Evolutionary conservation across 73 alveolate genomes (phyloP).

Genomic region (Effrenium voratum): DNA sequence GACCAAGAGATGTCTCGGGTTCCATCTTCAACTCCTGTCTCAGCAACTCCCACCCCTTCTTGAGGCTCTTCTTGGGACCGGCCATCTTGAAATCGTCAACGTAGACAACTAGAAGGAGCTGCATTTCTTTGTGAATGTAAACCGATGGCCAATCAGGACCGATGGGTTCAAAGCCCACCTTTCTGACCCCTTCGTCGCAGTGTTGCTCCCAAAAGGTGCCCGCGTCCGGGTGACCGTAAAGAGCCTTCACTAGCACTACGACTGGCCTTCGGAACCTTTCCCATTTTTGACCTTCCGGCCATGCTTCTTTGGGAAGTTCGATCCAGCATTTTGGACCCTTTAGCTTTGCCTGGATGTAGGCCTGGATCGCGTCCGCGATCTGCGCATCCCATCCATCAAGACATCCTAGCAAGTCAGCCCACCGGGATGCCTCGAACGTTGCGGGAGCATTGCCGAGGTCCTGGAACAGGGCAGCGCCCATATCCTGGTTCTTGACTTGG

Average conservation of each 20-base stretch:
- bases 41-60: background rate
- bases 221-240: background rate
- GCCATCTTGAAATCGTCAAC: slow-evolving; percentile 18
- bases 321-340: too few species aligned
- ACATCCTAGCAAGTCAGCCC: too few species aligned
- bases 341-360: too few species aligned
- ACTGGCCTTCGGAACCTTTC: background rate
- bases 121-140: background rate
- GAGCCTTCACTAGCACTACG: background rate
- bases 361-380: too few species aligned
- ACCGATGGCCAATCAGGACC: background rate
- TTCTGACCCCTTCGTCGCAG: background rate
- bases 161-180: background rate
- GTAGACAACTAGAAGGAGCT: background rate
- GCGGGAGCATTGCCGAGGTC: background rate
- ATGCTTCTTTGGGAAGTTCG: background rate
- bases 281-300: background rate
- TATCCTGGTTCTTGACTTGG: too few species aligned
- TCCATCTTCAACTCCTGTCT: background rate
- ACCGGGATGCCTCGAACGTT: background rate
- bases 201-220: background rate
- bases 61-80: background rate
- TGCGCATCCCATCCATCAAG: too few species aligned
- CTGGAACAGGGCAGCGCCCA: too few species aligned
- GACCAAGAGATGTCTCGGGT: background rate